phyloP scores from a whole-genome alignment of 2,329 filamentous ascomycete species.

The Diaporthe batatas region DNA sequence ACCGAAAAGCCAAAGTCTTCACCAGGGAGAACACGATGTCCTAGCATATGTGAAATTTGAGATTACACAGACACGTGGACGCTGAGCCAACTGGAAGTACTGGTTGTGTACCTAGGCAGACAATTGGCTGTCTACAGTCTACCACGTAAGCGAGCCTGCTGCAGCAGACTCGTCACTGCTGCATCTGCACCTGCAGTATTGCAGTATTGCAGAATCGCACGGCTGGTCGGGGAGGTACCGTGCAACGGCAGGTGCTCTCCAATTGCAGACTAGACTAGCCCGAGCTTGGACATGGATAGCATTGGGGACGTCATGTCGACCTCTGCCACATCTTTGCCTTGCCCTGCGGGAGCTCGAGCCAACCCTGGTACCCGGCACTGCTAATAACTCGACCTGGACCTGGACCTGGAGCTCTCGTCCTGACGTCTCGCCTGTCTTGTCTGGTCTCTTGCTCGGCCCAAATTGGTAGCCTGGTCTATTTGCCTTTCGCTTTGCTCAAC shows the following conservation, averaged over 20 bases:
- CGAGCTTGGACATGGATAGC: not conserved
- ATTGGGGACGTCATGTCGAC: slow-evolving; percentile 25
- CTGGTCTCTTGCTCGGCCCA: slow-evolving; percentile 8
- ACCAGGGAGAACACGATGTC: not conserved
- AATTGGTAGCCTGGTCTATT: slow-evolving; percentile 25
- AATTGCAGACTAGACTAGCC: slow-evolving; percentile 5
- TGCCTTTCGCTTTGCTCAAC: slow-evolving; percentile 31
- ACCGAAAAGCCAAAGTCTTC: too few relatives aligned
- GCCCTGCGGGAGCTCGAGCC: slow-evolving; percentile 25
- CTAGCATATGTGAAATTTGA: not conserved
- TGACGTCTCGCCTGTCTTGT: slow-evolving; percentile 26
- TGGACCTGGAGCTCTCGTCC: slow-evolving; percentile 29
- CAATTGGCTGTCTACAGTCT: slow-evolving; percentile 7
- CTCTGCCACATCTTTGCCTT: slow-evolving; percentile 15
- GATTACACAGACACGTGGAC: not conserved
- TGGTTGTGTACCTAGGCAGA: too few relatives aligned
- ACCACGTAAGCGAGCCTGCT: slow-evolving; percentile 8
- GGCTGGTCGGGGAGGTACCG: not conserved
- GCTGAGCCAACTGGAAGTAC: too few relatives aligned
- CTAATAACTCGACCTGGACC: not conserved
- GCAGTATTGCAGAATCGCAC: too few relatives aligned
- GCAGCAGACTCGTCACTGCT: slow-evolving; percentile 6
- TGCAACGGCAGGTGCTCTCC: not conserved
- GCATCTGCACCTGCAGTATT: not conserved
- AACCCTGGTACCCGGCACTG: slow-evolving; percentile 1